Evolutionary conservation across 306 rosid species (phyloP), one percentile per base, ranked within the genome.

Genomic region (Aeschynomene evenia): DNA sequence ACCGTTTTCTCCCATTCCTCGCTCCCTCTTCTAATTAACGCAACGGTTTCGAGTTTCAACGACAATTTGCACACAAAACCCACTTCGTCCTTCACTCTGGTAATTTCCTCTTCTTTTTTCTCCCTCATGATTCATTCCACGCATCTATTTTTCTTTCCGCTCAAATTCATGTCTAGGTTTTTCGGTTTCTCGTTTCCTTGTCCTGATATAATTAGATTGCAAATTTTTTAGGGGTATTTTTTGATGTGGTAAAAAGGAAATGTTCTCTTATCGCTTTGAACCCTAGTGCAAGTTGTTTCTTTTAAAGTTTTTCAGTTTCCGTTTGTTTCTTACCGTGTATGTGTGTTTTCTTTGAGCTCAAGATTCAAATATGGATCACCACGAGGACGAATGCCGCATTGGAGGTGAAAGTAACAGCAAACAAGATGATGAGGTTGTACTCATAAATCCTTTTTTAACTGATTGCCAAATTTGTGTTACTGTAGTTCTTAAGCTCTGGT

Each of bases 361-460:
- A 50, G 24, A 21, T 22, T 43, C 48, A 9, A 16, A 11, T 15
- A 78, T 71, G 82, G 82, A 78, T 66, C 78, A 78, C 51, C 84
- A 80, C 2, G 98, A 90, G 63, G 97, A 94, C 63, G 98, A 91
- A 51, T 63, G 84, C 43, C 88, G 81, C 28, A 56, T 42, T 18
- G 89, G 70, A 18, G 72, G 79, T 72, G 91, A 85, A 65, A 78
- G 83, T 77, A 91, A 77, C 48, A 74, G 85, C 68, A 90, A 94
- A 84, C 92, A 89, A 63, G 92, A 94, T 67, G 95, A 90, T 22
- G 97, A 90, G 96, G 98, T 88, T 70, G 51, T 78, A 61, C 66
- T 74, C 68, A 20, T 74, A 62, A 51, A 57, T 48, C 36, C 31
- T 28, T 66, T 46, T 63, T 70, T 16, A 70, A 63, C 33, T 73